phyloP scores from a whole-genome alignment of 352 stramenopile species.

The Phytophthora melonis region DNA sequence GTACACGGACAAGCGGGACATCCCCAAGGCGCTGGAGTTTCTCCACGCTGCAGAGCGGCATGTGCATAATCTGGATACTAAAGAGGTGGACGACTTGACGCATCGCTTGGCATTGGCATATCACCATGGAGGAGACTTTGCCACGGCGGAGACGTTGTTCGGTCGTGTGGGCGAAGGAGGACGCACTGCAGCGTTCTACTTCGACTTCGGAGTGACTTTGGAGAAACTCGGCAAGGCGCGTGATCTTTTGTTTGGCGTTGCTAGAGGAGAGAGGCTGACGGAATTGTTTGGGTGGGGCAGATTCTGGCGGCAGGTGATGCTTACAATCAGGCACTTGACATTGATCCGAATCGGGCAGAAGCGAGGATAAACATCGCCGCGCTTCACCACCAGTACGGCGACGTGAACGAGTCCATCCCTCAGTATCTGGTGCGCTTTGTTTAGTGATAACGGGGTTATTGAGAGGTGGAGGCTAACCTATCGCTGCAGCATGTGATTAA shows the following conservation, averaged over 20 bases:
- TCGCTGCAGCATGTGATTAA: constrained; percentile 41
- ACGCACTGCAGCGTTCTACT: constrained; percentile 50
- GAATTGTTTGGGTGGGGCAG: constrained; percentile 29
- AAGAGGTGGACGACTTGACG: constrained; percentile 9
- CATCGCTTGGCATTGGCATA: constrained; percentile 54
- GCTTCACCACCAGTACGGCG: constrained; percentile 68
- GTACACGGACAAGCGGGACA: constrained; percentile 39
- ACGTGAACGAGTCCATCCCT: constrained; percentile 58
- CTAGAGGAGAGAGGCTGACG: background rate
- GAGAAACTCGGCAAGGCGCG: constrained; percentile 54
- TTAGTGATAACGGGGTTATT: background rate
- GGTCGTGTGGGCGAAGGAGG: constrained; percentile 20
- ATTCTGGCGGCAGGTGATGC: constrained; percentile 52
- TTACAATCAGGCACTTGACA: constrained; percentile 52
- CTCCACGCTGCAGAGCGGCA: constrained; percentile 25
- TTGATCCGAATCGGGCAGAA: constrained; percentile 37
- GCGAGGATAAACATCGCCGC: constrained; percentile 77
- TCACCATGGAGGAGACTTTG: constrained; percentile 42
- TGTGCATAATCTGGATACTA: constrained; percentile 5
- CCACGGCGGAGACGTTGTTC: constrained; percentile 43
- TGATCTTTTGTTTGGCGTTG: background rate
- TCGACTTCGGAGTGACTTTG: constrained; percentile 64
- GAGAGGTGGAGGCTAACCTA: constrained; percentile 6
- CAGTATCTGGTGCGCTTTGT: constrained; percentile 49
- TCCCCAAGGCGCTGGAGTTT: constrained; percentile 29